Base-by-base conservation (phyloP, 2,329 filamentous ascomycete genomes). In the Fusarium foetens region DNA sequence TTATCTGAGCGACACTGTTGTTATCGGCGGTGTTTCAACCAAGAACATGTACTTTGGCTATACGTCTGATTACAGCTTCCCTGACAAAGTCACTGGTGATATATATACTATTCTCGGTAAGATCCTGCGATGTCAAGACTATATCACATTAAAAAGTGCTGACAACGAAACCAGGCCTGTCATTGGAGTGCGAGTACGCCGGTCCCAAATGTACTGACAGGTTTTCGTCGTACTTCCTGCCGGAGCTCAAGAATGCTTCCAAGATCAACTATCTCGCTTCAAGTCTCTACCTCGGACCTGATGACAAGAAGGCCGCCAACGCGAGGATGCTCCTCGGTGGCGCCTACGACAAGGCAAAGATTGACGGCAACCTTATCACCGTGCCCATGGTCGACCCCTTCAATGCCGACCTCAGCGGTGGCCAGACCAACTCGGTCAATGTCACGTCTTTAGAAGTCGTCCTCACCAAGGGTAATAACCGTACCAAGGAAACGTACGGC, bases 1-100 rank as follows among this genome's bases (percentile, higher is more conserved):
- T 3, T 64, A 41, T 8, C 21, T 64, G 5, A 23, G 16, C 1
- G 62, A 64, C 2, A 64, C 58, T 8, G 7, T 64, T 25, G 16
- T 54, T 0, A 6, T 64, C 3, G 62, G 62, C 12, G 62, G 58
- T 7, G 58, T 64, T 19, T n/a, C 58, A 1, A 27, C 19, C 3
- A 38, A 64, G 12, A 35, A 64, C 19, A 41, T 64, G 62, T 64
- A 64, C 16, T 64, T 64, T 6, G 62, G 62, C 10, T 35, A 35
- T 3, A 64, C 58, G 0, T 64, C 62, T 3, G 1, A 4, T 0
- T 64, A 64, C 8, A n/a, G 16, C 5, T 64, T 64, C 6, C 33
- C 58, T 4, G 27, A 36, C 27, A 64, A 41, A 9, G 10, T 46
- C 0, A 35, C 11, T 6, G 62, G 62, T 1, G 2, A 64, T 2